These are phyloP conservation scores for Debaryomyces nepalensis DNA, from an alignment of 1,139 yeast genomes.

Conservation along the genomic window DNA sequence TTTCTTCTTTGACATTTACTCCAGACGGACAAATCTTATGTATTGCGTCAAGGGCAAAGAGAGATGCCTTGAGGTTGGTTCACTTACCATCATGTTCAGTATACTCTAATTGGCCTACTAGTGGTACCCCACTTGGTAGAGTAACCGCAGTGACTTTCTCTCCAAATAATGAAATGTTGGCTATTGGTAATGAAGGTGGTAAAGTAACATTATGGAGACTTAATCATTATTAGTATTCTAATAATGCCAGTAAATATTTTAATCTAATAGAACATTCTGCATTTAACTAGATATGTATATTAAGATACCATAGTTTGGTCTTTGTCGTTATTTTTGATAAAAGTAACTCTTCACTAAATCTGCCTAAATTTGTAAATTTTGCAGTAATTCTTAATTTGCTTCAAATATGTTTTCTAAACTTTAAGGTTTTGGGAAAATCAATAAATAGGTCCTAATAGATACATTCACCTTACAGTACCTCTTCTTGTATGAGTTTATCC, in stretches of 20 bases:
- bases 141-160: constrained; percentile 85
- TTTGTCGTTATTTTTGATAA: not conserved
- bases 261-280: constrained; percentile 9
- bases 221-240: constrained; percentile 61
- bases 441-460: no score
- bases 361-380: not conserved
- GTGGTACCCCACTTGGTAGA: constrained; percentile 92
- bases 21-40: constrained; percentile 90
- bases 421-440: no score
- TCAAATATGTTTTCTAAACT: no score
- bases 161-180: constrained; percentile 80
- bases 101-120: constrained; percentile 95
- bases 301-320: no score
- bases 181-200: constrained; percentile 91
- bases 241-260: constrained; percentile 3
- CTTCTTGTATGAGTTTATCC: no score
- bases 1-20: constrained; percentile 74
- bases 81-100: constrained; percentile 89
- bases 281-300: constrained; percentile 1
- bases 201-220: constrained; percentile 88
- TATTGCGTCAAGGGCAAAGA: constrained; percentile 82
- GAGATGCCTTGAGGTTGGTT: constrained; percentile 84
- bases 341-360: not conserved
- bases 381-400: not conserved
- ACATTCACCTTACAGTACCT: no score